Evolutionary conservation across 768 basidiomycete genomes (phyloP), one percentile per base, ranked within the genome.

Genomic region (Suillus sp.): DNA sequence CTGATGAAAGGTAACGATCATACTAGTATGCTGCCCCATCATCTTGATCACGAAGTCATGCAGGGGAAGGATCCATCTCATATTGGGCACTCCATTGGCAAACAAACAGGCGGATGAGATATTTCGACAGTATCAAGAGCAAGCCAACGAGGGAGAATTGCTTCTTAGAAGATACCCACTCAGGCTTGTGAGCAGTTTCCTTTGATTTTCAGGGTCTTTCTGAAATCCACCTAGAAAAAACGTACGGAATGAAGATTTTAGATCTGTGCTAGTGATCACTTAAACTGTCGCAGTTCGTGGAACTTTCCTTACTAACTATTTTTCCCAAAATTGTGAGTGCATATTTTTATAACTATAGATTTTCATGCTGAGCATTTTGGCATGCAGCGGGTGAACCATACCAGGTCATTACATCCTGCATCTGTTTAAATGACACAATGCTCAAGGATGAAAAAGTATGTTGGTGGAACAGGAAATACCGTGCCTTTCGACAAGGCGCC

Each of bases 241-340:
- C 85, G 90, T 91, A 77, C 60, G 37, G 4, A 40, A 25, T 20
- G 3, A 57, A 20, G 18, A 57, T 27, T 27, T 40, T 27, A 40
- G 25, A 57, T 40, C 25, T 47, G 48, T 53, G 32, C 30, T 34
- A 32, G n/a, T 47, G 10, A 42, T 66, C 47, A 56, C 43, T 30
- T 5, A 34, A 42, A 42, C 64, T 67, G 42, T 43, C 34, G 50
- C 45, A 93, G 91, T 85, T 68, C 85, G 90, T 47, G 92, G 92
- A 8, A 72, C 80, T 4, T 74, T 93, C 4, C 76, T 93, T 56
- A 89, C 92, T 5, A 89, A 91, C 69, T 93, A 93, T 69, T 93
- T 93, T 68, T 93, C 92, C 16, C 92, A 93, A 66, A 93, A 93
- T 63, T 85, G 92, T 91, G 71, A 71, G 86, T 75, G 22, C 59